A percentile compares a stretch with the other conserved stretches of the same genome.
These are phyloP conservation scores for Alternaria tenuissima DNA, from an alignment of 2,329 filamentous ascomycete species.

Conservation along the genomic window DNA sequence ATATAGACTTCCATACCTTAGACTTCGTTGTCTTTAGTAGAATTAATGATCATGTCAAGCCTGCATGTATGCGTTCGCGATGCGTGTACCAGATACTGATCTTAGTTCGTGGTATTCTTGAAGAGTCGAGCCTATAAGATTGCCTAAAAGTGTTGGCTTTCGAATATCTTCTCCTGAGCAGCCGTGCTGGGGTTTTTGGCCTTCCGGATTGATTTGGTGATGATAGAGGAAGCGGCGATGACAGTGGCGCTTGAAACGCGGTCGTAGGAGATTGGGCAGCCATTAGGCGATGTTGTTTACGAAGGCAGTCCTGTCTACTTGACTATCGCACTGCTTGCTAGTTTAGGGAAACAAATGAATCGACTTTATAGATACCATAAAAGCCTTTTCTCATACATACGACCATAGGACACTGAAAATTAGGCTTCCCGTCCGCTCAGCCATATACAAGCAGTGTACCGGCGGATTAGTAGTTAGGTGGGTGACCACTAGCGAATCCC, in stretches of 20 bases:
- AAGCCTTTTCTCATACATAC: background rate
- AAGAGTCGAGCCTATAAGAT: background rate
- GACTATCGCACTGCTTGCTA: background rate
- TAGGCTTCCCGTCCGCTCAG: too few relatives aligned
- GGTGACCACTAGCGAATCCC: too few relatives aligned
- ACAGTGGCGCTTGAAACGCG: background rate
- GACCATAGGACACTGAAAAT: too few relatives aligned
- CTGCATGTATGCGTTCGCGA: background rate
- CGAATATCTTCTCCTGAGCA: background rate
- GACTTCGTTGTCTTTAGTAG: background rate
- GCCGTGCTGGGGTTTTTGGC: background rate
- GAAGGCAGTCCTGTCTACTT: background rate
- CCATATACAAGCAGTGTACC: too few relatives aligned
- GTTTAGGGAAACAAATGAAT: background rate
- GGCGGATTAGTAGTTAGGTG: too few relatives aligned
- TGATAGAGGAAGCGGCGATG: background rate
- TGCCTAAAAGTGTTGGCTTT: background rate
- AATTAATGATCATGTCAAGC: background rate
- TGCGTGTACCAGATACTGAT: background rate
- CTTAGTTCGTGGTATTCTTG: background rate
- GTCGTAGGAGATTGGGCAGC: background rate
- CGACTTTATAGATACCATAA: too few relatives aligned
- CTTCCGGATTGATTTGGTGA: background rate
- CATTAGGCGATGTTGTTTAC: background rate
- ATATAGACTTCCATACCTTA: conserved; percentile 19